Evolutionary conservation across 176 grass and related monocot genomes (phyloP), one percentile per base, ranked within the genome.

Genomic region (Juncus effusus): DNA sequence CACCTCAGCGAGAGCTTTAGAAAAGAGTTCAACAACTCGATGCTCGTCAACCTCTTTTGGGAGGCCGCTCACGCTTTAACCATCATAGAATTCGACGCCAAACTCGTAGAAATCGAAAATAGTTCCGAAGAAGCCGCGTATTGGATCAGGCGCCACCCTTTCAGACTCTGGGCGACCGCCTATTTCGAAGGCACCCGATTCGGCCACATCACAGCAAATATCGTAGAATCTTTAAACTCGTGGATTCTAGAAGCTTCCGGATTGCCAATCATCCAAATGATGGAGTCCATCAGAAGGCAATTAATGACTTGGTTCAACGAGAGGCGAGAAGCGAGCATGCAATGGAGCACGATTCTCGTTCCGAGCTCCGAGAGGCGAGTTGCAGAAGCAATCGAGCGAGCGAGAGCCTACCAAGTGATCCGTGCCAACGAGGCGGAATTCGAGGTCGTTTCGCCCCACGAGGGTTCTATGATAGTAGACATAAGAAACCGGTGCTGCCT

Each of bases 241-340:
- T 92, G 94, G 94, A 83, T 93, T 86, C 57, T 89, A 59, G 94
- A 97, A 44, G 85, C 94, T 11, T 89, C 88, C 15, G 49, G 83
- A 28, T 86, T 97, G 45, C 94, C 94, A 4, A 87, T 97, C 74
- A 86, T 86, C 59, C 94, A 97, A 89, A 92, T 97, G 94, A 89
- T 97, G 83, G 94, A 97, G 62, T 81, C 75, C 63, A 84, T 92
- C 4, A 79, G 94, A 38, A 83, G 94, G 36, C 94, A 97, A 47
- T 50, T 97, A 7, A 97, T 97, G 94, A 97, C 76, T 2, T 97
- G 94, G 94, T 93, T 97, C 70, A 97, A 93, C 2, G 94, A 97
- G 38, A 76, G 94, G 3, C 88, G 94, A 6, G 94, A 97, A 47
- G 77, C 83, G 49, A 97, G 94, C 76, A 89, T 89, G 94, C 85